Conservation (phyloP, 2,329 filamentous ascomycete genomes). For the Tolypocladium inflatum region DNA sequence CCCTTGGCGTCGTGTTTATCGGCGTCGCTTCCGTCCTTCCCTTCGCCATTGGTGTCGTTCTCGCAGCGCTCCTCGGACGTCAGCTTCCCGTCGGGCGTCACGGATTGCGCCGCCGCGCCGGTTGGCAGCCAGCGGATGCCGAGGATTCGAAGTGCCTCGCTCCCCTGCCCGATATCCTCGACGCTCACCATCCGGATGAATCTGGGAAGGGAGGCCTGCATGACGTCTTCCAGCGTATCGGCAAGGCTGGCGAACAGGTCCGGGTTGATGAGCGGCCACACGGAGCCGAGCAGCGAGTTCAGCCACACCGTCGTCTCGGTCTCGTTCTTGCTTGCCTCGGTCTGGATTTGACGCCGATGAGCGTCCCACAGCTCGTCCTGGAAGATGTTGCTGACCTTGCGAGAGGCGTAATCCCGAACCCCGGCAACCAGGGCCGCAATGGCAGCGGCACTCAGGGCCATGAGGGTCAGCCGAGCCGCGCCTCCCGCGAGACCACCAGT, state of each 20-base stretch:
- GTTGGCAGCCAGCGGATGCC: conserved; percentile 65
- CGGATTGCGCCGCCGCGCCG: conserved; percentile 55
- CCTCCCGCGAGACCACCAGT: neutral
- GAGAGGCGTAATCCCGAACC: conserved; percentile 50
- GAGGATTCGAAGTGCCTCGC: conserved; percentile 59
- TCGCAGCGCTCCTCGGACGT: conserved; percentile 24
- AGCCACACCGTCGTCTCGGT: conserved; percentile 64
- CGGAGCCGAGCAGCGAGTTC: conserved; percentile 55
- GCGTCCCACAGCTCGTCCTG: conserved; percentile 64
- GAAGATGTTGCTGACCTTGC: conserved; percentile 52
- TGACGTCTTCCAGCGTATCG: conserved; percentile 68
- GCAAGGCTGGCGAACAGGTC: conserved; percentile 61
- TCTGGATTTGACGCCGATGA: conserved; percentile 40
- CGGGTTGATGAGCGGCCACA: conserved; percentile 69
- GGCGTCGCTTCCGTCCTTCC: conserved; percentile 10
- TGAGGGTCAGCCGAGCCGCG: conserved; percentile 15
- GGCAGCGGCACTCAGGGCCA: conserved; percentile 13
- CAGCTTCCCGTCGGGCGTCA: conserved; percentile 48
- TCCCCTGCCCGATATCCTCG: conserved; percentile 68
- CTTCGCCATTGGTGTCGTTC: conserved; percentile 13
- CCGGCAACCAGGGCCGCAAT: conserved; percentile 29
- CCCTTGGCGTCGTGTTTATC: conserved; percentile 19
- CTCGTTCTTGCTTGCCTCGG: conserved; percentile 29
- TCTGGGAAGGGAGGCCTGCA: conserved; percentile 65
- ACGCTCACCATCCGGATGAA: conserved; percentile 66